Evolutionary conservation across 768 basidiomycete genomes (phyloP), one percentile per base, ranked within the genome.

Genomic region (Calocybe gangraenosa): DNA sequence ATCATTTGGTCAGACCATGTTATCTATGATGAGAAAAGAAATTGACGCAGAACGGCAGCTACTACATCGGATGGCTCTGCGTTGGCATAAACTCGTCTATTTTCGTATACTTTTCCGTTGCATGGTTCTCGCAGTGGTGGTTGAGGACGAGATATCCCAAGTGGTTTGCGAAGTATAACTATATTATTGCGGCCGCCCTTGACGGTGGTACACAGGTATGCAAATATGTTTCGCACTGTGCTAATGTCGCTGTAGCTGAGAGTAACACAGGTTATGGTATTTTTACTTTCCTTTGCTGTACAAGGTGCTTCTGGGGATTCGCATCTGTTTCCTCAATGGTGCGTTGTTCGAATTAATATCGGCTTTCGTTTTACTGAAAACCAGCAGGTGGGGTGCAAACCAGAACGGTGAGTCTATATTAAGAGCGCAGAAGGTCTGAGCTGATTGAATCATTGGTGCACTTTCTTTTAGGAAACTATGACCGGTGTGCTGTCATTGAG

Each of bases 291-390:
- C 1, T 58, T 77, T 62, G 53, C 75, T 0, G 75, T 80, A 2
- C 72, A 73, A 44, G 79, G 79, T 17, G 78, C 73, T 2, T 66
- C 68, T 10, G 76, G 78, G 2, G 57, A 60, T 11, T 56, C 74
- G 0, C 71, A 78, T 51, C 55, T 70, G 18, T 79, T 79, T 66
- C 74, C 78, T 8, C 57, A 63, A 51, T 79, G 76, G 79, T 62
- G 25, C 36, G 52, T 34, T 17, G 5, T 28, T 28, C 11, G 2
- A n/a, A 2, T 33, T 14, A 8, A 15, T 11, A 18, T 25, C 1
- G 3, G 14, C 11, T 7, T 30, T 11, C 22, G 11, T 28, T 28
- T 33, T 11, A 11, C 19, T 2, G 25, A 50, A 37, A 17, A 11
- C 40, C 22, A 21, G 31, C 38, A 66, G 65, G 65, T 79, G 77